Evolutionary conservation across 495 filamentous ascomycete genomes (phyloP).

Genomic region (Pseudevernia furfuracea): DNA sequence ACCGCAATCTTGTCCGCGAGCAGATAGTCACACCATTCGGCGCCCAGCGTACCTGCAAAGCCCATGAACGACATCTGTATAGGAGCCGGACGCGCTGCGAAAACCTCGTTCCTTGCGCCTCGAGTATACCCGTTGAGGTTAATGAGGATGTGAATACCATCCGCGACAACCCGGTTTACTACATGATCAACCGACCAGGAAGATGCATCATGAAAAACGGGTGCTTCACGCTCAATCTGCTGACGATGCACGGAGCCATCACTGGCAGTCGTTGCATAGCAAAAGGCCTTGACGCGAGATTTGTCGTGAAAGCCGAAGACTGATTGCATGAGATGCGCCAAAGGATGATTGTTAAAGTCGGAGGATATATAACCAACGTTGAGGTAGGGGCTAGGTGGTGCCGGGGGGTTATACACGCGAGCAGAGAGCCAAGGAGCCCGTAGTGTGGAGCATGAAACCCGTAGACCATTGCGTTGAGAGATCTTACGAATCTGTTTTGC

Average conservation of each 20-base stretch:
- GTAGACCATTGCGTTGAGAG: conserved; percentile 87
- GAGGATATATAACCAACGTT: conserved; percentile 95
- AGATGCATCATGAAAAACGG: conserved; percentile 84
- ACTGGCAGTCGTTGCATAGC: conserved; percentile 92
- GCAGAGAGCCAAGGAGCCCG: conserved; percentile 76
- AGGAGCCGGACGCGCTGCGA: conserved; percentile 87
- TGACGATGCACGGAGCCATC: conserved; percentile 86
- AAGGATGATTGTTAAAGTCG: conserved; percentile 97
- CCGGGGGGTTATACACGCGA: conserved; percentile 73
- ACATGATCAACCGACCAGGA: conserved; percentile 77
- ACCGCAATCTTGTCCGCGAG: conserved; percentile 85
- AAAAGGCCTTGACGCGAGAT: conserved; percentile 70
- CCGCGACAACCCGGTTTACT: conserved; percentile 83
- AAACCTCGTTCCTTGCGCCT: conserved; percentile 94
- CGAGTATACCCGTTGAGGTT: conserved; percentile 97
- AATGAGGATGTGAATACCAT: conserved; percentile 91
- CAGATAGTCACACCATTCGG: conserved; percentile 98
- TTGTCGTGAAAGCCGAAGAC: conserved; percentile 89
- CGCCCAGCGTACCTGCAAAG: conserved; percentile 91
- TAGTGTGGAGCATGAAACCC: conserved; percentile 85
- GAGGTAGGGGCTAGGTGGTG: conserved; percentile 72
- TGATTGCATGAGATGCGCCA: conserved; percentile 97
- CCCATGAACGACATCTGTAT: conserved; percentile 99
- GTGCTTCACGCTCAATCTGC: conserved; percentile 91
- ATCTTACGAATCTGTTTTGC: conserved; percentile 93